These are phyloP conservation scores for Lepidium aucheri DNA, from an alignment of 345 rosid species.

Conservation along the genomic window DNA sequence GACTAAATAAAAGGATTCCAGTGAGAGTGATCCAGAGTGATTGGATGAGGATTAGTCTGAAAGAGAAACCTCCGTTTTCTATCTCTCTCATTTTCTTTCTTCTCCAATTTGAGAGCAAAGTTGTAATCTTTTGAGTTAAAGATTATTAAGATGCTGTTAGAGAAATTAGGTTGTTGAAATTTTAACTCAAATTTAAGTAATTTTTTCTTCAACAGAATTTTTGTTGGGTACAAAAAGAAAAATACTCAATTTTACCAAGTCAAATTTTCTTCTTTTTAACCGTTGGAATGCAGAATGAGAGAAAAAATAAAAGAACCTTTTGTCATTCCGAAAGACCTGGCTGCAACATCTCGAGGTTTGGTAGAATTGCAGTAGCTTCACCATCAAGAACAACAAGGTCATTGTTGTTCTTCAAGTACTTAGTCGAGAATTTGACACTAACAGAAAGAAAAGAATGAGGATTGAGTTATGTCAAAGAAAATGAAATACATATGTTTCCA, in stretches of 20 bases:
- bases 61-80: constrained; percentile 7
- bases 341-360: constrained; percentile 34
- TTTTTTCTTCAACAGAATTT: background rate
- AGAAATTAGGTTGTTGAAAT: constrained; percentile 1
- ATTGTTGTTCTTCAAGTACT: constrained; percentile 53
- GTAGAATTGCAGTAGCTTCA: constrained; percentile 60
- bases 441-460: background rate
- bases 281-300: too few species aligned
- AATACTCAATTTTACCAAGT: too few species aligned
- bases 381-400: constrained; percentile 58
- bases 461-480: background rate
- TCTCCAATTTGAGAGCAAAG: background rate
- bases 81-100: constrained; percentile 3
- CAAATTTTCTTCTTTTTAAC: too few species aligned
- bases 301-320: too few species aligned
- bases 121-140: background rate
- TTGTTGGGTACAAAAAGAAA: background rate
- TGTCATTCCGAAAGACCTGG: background rate
- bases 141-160: background rate
- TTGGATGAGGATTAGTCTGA: constrained; percentile 5
- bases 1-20: constrained; percentile 19
- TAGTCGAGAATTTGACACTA: constrained; percentile 72
- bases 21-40: constrained; percentile 26
- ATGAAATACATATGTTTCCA: background rate
- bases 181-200: background rate